Percentiles rank a stretch among this genome's conserved stretches.
Evolutionary conservation across 768 basidiomycete species (phyloP).

Genomic region (Imleria badia): DNA sequence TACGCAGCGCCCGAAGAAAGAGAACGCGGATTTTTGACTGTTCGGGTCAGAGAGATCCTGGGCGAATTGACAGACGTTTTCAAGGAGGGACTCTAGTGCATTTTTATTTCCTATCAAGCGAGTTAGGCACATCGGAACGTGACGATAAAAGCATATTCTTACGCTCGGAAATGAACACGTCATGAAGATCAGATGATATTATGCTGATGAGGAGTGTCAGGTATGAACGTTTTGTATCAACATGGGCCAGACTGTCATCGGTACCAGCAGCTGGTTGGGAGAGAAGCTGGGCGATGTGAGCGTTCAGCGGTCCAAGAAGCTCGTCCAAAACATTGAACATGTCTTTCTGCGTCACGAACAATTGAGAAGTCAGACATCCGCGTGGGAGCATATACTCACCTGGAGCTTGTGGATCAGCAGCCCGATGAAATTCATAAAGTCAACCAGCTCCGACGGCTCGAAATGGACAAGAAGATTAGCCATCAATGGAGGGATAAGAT

Average conservation of each 20-base stretch:
- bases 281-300: slow-evolving; percentile 77
- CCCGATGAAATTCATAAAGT: slow-evolving; percentile 95
- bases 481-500: slow-evolving; percentile 88
- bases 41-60: slow-evolving; percentile 73
- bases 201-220: slow-evolving; percentile 78
- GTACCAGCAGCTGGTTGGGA: slow-evolving; percentile 83
- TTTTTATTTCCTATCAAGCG: slow-evolving; percentile 54
- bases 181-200: slow-evolving; percentile 77
- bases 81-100: slow-evolving; percentile 71
- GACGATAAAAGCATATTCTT: slow-evolving; percentile 28
- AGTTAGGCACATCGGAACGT: not conserved
- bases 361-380: not conserved
- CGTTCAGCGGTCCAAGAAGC: slow-evolving; percentile 80
- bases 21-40: slow-evolving; percentile 77
- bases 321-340: slow-evolving; percentile 89
- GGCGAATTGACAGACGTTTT: slow-evolving; percentile 68
- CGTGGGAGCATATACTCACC: slow-evolving; percentile 40
- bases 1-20: slow-evolving; percentile 71
- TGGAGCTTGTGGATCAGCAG: slow-evolving; percentile 89
- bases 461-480: slow-evolving; percentile 87
- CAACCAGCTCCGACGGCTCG: slow-evolving; percentile 88
- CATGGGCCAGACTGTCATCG: slow-evolving; percentile 77
- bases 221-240: slow-evolving; percentile 87
- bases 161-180: slow-evolving; percentile 88
- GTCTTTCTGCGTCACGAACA: slow-evolving; percentile 53